These are phyloP conservation scores for Sphenostylis stenocarpa DNA, from an alignment of 306 rosid species.

Conservation along the genomic window DNA sequence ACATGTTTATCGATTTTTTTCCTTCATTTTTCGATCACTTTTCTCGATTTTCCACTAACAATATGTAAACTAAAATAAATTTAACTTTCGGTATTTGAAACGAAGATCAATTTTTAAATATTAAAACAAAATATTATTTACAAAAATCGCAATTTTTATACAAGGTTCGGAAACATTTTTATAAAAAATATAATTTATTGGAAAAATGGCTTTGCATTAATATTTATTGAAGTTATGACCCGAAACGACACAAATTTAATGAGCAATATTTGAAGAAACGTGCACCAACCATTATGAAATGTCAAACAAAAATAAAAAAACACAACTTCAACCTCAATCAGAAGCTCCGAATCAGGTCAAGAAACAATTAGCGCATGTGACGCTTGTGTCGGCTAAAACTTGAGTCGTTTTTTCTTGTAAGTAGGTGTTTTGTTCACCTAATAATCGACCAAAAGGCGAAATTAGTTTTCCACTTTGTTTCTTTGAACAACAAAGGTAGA, in stretches of 20 bases:
- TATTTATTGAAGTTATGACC: neutral
- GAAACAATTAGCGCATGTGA: neutral
- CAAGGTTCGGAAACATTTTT: neutral
- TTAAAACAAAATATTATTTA: too few species aligned
- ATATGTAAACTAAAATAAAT: too few species aligned
- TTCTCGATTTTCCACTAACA: too few species aligned
- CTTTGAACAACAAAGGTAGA: neutral
- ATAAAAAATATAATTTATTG: neutral
- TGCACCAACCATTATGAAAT: neutral
- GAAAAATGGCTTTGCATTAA: neutral
- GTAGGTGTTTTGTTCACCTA: constrained; percentile 7
- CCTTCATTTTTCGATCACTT: too few species aligned
- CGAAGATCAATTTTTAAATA: too few species aligned
- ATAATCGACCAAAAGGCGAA: neutral
- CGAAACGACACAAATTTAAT: neutral
- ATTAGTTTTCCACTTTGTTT: neutral
- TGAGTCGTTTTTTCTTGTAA: neutral
- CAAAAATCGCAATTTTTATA: neutral
- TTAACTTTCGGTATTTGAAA: too few species aligned
- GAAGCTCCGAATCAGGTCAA: neutral
- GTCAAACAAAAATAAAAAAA: neutral
- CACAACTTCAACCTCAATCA: neutral
- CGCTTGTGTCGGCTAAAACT: neutral
- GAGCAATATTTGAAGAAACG: neutral
- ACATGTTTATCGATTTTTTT: too few species aligned